Base-by-base conservation (phyloP, 768 basidiomycete genomes). In the Leccinellum luteum region DNA sequence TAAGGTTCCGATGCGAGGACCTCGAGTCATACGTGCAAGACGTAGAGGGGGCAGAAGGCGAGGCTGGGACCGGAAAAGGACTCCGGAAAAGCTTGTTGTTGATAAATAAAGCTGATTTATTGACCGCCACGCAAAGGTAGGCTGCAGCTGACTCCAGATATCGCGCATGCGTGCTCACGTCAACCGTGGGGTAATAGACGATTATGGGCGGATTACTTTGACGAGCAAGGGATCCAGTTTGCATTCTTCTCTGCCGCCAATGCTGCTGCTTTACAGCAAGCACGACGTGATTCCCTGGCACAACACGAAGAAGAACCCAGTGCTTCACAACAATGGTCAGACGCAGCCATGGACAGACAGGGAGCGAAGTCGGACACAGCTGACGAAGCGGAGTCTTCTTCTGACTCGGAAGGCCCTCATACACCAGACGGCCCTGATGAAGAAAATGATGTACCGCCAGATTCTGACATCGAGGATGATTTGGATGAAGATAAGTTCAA, bases 181-280 rank as follows among this genome's bases (percentile, higher is more conserved):
- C 41, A 23, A 54, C 48, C 38, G 25, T 48, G 25, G 14, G 56
- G 91, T 72, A 75, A 43, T 56, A 98, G 96, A 62, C 78, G 78
- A 43, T 75, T 79, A 61, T 99, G 97, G 97, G 96, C 95, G 25
- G 89, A 94, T 68, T 90, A 93, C 66, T 94, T 96, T 64, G 92
- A 95, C 56, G 64, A 76, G 12, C 80, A 89, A 64, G 81, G 81
- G 8, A 77, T 95, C 44, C 80, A 78, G 57, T 97, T 91, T 66
- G 94, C 92, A 0, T 96, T 99, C 69, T 96, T 95, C 76, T 94
- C 97, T 7, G 94, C 97, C 7, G 82, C 90, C 12, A 90, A 92
- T 74, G 93, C 92, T 27, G 78, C 85, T 4, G 93, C 92, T 23
- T 66, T 94, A 35, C 96, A 98, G 58, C 83, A 91, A 69, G 86